phyloP scores from a whole-genome alignment of 768 basidiomycete species.

The Kwoniella dejecticola region DNA sequence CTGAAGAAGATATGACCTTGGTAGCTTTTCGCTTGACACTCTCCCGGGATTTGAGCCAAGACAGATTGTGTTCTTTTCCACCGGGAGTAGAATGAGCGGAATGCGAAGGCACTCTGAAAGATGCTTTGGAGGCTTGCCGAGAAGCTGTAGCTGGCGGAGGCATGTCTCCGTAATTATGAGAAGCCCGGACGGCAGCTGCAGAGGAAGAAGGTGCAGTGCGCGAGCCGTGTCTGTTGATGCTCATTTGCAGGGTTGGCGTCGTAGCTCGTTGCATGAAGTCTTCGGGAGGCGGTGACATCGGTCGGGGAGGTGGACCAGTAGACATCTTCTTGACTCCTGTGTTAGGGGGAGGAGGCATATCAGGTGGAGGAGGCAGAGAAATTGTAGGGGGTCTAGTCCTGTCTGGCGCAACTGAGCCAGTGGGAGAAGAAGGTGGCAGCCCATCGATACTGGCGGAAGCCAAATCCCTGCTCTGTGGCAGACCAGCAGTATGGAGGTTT shows the following conservation, averaged over 20 bases:
- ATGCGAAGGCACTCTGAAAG: constrained; percentile 18
- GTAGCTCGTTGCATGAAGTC: constrained; percentile 85
- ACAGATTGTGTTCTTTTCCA: constrained; percentile 15
- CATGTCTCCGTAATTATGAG: constrained; percentile 23
- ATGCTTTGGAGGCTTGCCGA: constrained; percentile 37
- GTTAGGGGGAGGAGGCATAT: constrained; percentile 57
- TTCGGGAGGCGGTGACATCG: constrained; percentile 86
- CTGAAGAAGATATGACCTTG: constrained; percentile 36
- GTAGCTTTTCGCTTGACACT: constrained; percentile 38
- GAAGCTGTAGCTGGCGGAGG: constrained; percentile 30
- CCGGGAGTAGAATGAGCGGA: constrained; percentile 25
- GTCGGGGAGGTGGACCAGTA: constrained; percentile 76
- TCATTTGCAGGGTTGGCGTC: constrained; percentile 45
- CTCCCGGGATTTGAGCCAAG: constrained; percentile 34
- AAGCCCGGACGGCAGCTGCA: constrained; percentile 35
- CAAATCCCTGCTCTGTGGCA: constrained; percentile 17
- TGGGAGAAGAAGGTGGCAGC: constrained; percentile 28
- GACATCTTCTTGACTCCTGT: constrained; percentile 77
- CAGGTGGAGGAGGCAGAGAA: constrained; percentile 55
- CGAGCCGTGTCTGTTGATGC: constrained; percentile 21
- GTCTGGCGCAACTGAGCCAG: constrained; percentile 24
- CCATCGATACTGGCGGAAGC: constrained; percentile 33
- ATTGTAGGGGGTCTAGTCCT: constrained; percentile 44
- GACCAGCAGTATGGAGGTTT: constrained; percentile 26
- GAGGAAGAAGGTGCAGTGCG: constrained; percentile 38